Evolutionary conservation across 1,139 yeast species (phyloP).

Genomic region (Pneumocystis oryctolagi): DNA sequence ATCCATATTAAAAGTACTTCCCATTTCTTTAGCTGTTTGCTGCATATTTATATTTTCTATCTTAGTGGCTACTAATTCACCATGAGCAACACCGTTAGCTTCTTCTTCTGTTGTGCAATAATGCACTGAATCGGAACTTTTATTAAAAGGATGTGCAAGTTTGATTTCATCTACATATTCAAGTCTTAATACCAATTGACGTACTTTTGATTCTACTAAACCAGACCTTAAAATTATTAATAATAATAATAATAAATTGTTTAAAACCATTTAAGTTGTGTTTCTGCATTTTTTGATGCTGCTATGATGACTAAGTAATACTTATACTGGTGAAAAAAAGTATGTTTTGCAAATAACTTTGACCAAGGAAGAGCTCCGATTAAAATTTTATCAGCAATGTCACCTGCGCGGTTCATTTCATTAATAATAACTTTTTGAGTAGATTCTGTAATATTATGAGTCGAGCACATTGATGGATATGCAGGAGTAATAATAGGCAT

Average conservation of each 20-base stretch:
- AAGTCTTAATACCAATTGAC: conserved; percentile 66
- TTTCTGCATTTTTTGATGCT: conserved; percentile 61
- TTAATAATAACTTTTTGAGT: conserved; percentile 64
- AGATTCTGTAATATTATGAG: conserved; percentile 82
- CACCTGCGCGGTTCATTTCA: conserved; percentile 64
- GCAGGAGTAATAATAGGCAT: conserved; percentile 99
- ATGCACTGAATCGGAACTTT: conserved; percentile 50
- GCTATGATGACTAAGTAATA: conserved; percentile 75
- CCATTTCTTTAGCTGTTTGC: conserved; percentile 1
- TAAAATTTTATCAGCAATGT: conserved; percentile 53
- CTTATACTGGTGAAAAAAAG: conserved; percentile 68
- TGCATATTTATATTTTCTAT: conserved; percentile 15
- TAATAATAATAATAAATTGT: background rate
- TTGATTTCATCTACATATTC: conserved; percentile 56
- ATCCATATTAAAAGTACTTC: background rate
- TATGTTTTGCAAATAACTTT: conserved; percentile 61
- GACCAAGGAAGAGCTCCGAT: conserved; percentile 55
- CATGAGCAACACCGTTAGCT: conserved; percentile 39
- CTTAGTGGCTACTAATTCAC: conserved; percentile 34
- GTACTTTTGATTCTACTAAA: conserved; percentile 56
- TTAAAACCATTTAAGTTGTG: conserved; percentile 64
- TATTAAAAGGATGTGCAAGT: conserved; percentile 80
- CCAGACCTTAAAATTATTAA: conserved; percentile 40
- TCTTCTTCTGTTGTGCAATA: conserved; percentile 41
- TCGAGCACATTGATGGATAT: conserved; percentile 98